Conservation (phyloP, 2,329 filamentous ascomycete species). For the Neofusicoccum ribis region DNA sequence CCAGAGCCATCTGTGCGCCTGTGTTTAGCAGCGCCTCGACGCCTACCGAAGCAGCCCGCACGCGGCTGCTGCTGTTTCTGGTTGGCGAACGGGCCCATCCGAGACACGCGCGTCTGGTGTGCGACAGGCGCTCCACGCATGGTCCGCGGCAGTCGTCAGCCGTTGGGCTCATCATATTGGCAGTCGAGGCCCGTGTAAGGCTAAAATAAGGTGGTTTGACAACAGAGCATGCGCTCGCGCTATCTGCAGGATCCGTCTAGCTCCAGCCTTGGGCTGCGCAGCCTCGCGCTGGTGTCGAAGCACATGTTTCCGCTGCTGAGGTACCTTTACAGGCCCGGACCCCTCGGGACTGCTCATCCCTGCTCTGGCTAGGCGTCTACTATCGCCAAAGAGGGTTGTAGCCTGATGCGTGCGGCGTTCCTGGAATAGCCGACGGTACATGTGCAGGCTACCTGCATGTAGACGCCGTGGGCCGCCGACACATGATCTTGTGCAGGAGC, state of each 20-base stretch:
- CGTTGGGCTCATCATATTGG: not conserved
- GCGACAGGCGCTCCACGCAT: not conserved
- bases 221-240: not conserved
- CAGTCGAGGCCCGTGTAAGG: not conserved
- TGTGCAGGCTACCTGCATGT: constrained; percentile 2
- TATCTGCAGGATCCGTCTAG: not conserved
- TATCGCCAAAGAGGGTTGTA: not conserved
- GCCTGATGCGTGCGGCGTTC: not conserved
- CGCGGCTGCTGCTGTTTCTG: not conserved
- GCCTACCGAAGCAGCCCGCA: not conserved
- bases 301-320: not conserved
- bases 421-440: not conserved
- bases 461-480: not conserved
- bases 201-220: constrained; percentile 10
- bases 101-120: not conserved
- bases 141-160: constrained; percentile 2
- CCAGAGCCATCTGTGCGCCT: not conserved
- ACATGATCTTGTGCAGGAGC: constrained; percentile 5
- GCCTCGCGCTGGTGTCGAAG: not conserved
- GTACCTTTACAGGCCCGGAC: not conserved
- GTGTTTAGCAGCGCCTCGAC: not conserved
- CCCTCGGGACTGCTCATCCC: not conserved
- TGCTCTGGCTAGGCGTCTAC: not conserved
- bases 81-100: not conserved
- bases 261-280: not conserved